phyloP scores from a whole-genome alignment of 139 green algal genomes.

The Volvox reticuliferus region DNA sequence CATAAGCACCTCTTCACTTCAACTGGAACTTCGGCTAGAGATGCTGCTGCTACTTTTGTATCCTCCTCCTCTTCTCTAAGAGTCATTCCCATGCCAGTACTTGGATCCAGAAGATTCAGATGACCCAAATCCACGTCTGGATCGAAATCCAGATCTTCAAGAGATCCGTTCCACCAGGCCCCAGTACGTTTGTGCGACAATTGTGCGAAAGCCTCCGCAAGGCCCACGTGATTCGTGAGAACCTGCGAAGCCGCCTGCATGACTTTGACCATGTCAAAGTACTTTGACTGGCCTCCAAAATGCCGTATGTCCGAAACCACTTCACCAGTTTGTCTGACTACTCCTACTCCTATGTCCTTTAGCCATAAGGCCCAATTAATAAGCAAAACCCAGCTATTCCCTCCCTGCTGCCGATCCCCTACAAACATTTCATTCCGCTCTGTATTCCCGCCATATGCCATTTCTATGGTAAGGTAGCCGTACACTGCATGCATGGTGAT shows the following conservation, averaged over 20 bases:
- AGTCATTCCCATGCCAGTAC: too few species aligned
- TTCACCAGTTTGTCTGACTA: too few species aligned
- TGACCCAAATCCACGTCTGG: too few species aligned
- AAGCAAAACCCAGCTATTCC: not conserved
- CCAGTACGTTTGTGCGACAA: not conserved
- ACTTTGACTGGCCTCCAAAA: not conserved
- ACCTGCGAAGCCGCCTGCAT: not conserved
- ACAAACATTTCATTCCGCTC: not conserved
- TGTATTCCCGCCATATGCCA: not conserved
- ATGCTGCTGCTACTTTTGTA: not conserved
- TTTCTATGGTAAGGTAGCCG: not conserved
- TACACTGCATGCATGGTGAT: not conserved
- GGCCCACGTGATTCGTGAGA: constrained; percentile 6
- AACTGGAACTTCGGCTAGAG: not conserved
- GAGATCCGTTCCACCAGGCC: not conserved
- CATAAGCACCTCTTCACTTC: not conserved
- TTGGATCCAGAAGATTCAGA: too few species aligned
- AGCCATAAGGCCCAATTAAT: too few species aligned
- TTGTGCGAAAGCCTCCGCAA: constrained; percentile 2
- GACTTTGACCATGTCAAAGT: not conserved
- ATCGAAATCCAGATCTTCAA: too few species aligned
- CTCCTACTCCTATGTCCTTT: too few species aligned
- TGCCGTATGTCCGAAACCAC: not conserved
- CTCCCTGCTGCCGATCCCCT: not conserved
- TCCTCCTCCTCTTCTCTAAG: not conserved